Evolutionary conservation across 2,329 filamentous ascomycete genomes (phyloP).

Genomic region (Fusarium xylarioides): DNA sequence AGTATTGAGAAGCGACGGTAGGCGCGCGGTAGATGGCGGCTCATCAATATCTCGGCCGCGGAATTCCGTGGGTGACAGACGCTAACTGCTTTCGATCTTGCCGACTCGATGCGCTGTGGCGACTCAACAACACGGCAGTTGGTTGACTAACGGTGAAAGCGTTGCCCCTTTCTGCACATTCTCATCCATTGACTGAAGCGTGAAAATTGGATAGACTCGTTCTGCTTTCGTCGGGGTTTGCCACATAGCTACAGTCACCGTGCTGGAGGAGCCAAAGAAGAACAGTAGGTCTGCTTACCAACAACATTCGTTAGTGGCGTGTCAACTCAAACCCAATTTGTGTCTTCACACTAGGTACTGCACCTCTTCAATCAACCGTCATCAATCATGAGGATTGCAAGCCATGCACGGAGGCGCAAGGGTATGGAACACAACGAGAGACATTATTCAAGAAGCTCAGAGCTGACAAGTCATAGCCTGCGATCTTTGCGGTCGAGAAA

Average conservation of each 20-base stretch:
- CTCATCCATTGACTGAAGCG: not conserved
- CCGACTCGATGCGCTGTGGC: not conserved
- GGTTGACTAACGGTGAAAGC: not conserved
- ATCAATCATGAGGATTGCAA: not conserved
- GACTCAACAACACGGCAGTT: not conserved
- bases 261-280: not conserved
- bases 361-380: not conserved
- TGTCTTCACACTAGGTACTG: not conserved
- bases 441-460: too few species aligned
- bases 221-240: not conserved
- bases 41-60: not conserved
- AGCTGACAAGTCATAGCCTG: not conserved
- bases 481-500: not conserved
- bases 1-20: not conserved
- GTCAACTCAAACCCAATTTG: not conserved
- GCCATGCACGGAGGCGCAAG: not conserved
- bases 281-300: too few species aligned
- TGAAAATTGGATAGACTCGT: accelerated
- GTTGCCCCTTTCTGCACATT: not conserved
- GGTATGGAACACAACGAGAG: not conserved
- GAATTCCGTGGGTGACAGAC: not conserved
- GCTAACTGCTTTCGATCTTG: not conserved
- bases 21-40: not conserved
- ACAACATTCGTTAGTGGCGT: not conserved
- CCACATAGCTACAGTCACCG: not conserved